phyloP scores from a whole-genome alignment of 306 rosid species.

The Vigna angularis region DNA sequence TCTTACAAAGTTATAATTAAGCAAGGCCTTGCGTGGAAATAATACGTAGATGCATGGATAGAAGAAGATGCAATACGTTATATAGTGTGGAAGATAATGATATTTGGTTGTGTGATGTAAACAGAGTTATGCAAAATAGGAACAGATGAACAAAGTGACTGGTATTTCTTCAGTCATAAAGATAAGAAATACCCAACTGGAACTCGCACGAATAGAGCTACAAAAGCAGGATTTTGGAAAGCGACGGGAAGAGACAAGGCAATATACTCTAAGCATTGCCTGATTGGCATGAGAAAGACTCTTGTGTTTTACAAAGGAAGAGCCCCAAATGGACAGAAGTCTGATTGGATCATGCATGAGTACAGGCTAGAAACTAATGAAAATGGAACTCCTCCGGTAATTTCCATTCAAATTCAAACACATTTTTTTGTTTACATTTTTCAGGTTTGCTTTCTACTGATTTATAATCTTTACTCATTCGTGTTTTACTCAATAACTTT shows the following conservation, averaged over 20 bases:
- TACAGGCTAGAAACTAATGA: conserved; percentile 83
- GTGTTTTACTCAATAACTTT: neutral
- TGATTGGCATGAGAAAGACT: conserved; percentile 95
- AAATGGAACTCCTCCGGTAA: conserved; percentile 82
- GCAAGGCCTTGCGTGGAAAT: neutral
- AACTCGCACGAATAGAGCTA: conserved; percentile 85
- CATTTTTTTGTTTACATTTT: neutral
- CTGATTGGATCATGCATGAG: conserved; percentile 98
- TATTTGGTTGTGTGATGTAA: neutral
- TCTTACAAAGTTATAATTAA: neutral
- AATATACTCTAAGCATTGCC: conserved; percentile 65
- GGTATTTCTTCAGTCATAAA: conserved; percentile 97
- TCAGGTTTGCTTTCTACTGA: neutral
- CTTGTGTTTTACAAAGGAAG: conserved; percentile 87
- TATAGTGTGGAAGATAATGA: neutral
- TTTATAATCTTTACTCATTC: neutral
- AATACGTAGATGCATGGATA: neutral
- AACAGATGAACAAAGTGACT: conserved; percentile 80
- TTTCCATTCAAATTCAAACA: neutral
- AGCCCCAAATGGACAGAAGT: conserved; percentile 91
- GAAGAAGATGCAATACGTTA: too few relatives aligned
- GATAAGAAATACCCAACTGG: conserved; percentile 53
- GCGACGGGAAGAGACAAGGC: conserved; percentile 96
- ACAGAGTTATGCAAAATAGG: conserved; percentile 82
- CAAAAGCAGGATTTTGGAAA: conserved; percentile 97